These are phyloP conservation scores for Penicillium ochrochloron DNA, from an alignment of 495 filamentous ascomycete species.

Conservation along the genomic window DNA sequence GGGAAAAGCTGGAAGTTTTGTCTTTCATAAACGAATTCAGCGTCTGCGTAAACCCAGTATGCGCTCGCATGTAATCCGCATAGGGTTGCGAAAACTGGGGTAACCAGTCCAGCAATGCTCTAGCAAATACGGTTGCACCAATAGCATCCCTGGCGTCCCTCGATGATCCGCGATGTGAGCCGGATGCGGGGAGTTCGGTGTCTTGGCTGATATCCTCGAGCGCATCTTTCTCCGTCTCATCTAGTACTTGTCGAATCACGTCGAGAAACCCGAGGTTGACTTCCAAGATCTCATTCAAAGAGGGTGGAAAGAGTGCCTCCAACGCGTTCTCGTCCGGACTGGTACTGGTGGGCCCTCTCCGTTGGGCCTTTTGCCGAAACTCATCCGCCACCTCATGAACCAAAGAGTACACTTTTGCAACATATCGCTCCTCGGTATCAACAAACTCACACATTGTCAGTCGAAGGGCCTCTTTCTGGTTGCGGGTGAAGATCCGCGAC, in stretches of 20 bases:
- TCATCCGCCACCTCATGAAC: constrained; percentile 76
- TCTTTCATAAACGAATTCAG: constrained; percentile 75
- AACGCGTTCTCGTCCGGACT: constrained; percentile 75
- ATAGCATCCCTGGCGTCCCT: constrained; percentile 67
- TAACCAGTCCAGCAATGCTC: constrained; percentile 83
- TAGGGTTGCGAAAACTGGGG: constrained; percentile 89
- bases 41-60: constrained; percentile 79
- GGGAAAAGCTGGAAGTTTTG: constrained; percentile 75
- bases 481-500: constrained; percentile 71
- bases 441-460: constrained; percentile 90
- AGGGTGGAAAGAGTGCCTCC: constrained; percentile 78
- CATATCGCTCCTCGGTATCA: constrained; percentile 93
- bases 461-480: constrained; percentile 81
- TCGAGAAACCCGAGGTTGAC: constrained; percentile 79
- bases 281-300: constrained; percentile 74
- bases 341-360: constrained; percentile 60
- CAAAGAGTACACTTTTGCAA: constrained; percentile 80
- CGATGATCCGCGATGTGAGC: constrained; percentile 36
- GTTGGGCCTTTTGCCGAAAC: constrained; percentile 69
- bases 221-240: constrained; percentile 82
- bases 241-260: constrained; percentile 73
- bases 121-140: constrained; percentile 74
- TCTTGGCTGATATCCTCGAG: constrained; percentile 65
- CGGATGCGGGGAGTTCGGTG: constrained; percentile 48
- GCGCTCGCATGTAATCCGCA: constrained; percentile 85